Evolutionary conservation across 1,139 yeast genomes (phyloP).

Genomic region (Debaryomyces subglobosus): DNA sequence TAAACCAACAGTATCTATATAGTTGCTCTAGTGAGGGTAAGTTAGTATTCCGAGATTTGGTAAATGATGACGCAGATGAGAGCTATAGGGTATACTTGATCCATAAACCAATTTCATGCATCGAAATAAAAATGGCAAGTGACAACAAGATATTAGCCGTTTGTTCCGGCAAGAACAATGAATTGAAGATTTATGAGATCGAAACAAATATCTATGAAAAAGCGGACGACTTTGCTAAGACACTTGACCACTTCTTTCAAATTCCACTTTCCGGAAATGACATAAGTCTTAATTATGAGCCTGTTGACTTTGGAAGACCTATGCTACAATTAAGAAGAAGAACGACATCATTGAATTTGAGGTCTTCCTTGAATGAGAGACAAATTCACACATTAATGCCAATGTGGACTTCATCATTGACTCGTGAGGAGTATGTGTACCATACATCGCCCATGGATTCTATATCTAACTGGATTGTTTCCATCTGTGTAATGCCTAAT

Average conservation of each 20-base stretch:
- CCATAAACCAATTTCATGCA: slow-evolving; percentile 39
- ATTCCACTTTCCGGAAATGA: slow-evolving; percentile 1
- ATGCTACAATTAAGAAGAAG: slow-evolving; percentile 15
- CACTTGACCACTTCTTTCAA: slow-evolving; percentile 2
- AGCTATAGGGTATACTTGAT: slow-evolving; percentile 34
- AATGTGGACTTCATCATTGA: slow-evolving; percentile 25
- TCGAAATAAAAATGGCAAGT: slow-evolving; percentile 25
- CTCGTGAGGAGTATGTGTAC: slow-evolving; percentile 20
- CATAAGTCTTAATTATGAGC: slow-evolving; percentile 1
- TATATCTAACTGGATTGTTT: slow-evolving; percentile 27
- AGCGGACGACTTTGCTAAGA: not conserved
- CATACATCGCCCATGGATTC: slow-evolving; percentile 22
- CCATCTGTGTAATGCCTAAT: slow-evolving; percentile 19
- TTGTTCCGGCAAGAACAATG: slow-evolving; percentile 52
- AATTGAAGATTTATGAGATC: slow-evolving; percentile 35
- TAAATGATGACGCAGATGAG: slow-evolving; percentile 41
- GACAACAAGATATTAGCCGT: slow-evolving; percentile 25
- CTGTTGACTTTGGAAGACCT: not conserved
- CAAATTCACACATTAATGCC: slow-evolving; percentile 23
- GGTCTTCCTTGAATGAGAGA: slow-evolving; percentile 18
- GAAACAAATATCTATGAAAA: slow-evolving; percentile 7
- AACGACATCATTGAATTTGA: slow-evolving; percentile 15
- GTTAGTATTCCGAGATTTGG: slow-evolving; percentile 46
- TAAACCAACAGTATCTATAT: slow-evolving; percentile 37
- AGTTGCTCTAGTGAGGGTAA: slow-evolving; percentile 50